Evolutionary conservation across 2,329 filamentous ascomycete genomes (phyloP), one percentile per base, ranked within the genome.

Genomic region (Venturia oleaginea): DNA sequence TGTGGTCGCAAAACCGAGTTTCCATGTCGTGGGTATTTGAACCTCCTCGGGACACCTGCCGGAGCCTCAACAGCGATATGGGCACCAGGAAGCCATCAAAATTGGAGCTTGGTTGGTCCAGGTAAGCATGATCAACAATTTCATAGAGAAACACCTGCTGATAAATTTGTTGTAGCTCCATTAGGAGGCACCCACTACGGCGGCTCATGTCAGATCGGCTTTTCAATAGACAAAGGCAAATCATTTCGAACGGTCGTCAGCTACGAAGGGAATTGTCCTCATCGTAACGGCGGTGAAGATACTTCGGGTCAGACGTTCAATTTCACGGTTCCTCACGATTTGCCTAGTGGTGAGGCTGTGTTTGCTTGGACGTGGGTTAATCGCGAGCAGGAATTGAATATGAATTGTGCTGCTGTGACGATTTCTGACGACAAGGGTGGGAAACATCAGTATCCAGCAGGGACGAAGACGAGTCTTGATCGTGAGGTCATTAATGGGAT

Each of bases 321-420:
- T 46, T 79, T 81, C 69, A 75, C 70, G 5, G 74, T 81, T 4
- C 79, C 79, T 0, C 70, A 67, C 17, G 78, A 80, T 62, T 71
- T 80, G 64, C 75, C 75, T 2, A 65, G 70, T 5, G 78, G 78
- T 10, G 68, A 75, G 7, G 76, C 74, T 15, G 67, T 81, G 19
- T 80, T 81, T 65, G 75, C 74, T 0, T 80, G 78, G 79, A 76
- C 76, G 1, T 81, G 79, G 79, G 70, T 79, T 57, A 81, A 81
- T 63, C 75, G 79, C 32, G 78, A 80, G 69, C 72, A 77, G 63
- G 72, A 76, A 66, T 69, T 76, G 62, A 72, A 71, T 64, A 76
- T 76, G 73, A 77, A 76, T 63, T 81, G 79, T 62, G 76, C 78
- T 1, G 72, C 75, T 13, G 76, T 81, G 32, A 75, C 74, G 7